Base-by-base conservation (phyloP, 805 yeast species). In the Barnettozyma vustinii region DNA sequence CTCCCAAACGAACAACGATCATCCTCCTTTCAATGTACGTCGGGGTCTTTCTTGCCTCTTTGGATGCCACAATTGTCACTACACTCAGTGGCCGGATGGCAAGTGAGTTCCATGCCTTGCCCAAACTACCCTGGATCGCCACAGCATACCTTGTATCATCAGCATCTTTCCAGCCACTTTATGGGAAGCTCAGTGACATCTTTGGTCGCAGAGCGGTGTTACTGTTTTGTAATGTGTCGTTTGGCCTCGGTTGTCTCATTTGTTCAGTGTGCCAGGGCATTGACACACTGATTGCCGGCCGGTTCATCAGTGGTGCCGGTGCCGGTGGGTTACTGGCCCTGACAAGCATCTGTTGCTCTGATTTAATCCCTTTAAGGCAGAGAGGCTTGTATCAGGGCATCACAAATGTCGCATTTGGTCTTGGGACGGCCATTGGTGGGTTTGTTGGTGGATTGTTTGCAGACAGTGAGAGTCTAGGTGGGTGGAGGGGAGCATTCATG, bases 351-450 rank as follows among this genome's bases (percentile, higher is more conserved):
- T 77, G 92, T 1, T 75, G 86, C 56, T 80, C 87, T 16, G 97
- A 90, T 64, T 68, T 89, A 44, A 83, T 89, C 10, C 85, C 96
- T 0, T 71, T 84, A 52, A 73, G 94, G 48, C 79, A 83, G 39
- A 73, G 97, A 50, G 96, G 95, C 1, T 64, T 87, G 27, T 87
- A 79, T 64, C 97, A 90, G 62, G 97, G 97, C 0, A 63, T 86
- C 45, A 85, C 85, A 33, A 89, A 89, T 62, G 71, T 89, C 18
- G 80, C 80, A 39, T 90, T 77, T 60, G 92, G 90, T 13, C 61
- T 81, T 18, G 97, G 97, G 5, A 83, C 88, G 2, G 83, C 85
- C 0, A 63, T 76, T 42, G 95, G 95, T 15, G 91, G 90, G 1
- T 61, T 77, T 4, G 58, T 80, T 39, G 86, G 84, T 26, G 88